These are phyloP conservation scores for Lupinus albus DNA, from an alignment of 306 rosid species.

Conservation along the genomic window DNA sequence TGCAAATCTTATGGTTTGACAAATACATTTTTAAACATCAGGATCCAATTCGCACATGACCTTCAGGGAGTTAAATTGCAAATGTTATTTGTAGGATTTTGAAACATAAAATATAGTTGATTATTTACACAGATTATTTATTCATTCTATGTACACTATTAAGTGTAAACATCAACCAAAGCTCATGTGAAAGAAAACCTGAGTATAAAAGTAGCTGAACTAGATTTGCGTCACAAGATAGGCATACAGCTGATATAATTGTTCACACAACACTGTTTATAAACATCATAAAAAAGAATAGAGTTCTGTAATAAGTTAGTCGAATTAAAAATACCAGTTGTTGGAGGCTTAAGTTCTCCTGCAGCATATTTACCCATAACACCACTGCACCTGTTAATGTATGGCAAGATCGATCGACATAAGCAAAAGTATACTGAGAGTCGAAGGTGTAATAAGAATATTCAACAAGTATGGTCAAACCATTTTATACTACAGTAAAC, in stretches of 20 bases:
- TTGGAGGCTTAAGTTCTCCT: constrained; percentile 95
- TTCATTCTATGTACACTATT: too few species aligned
- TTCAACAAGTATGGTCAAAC: background rate
- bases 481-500: constrained; percentile 14
- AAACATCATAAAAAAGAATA: background rate
- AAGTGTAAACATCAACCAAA: background rate
- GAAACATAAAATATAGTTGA: background rate
- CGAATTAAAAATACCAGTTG: constrained; percentile 57
- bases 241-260: background rate
- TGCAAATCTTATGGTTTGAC: too few species aligned
- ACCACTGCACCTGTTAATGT: constrained; percentile 90
- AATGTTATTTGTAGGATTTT: too few species aligned
- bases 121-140: too few species aligned
- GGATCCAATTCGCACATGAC: too few species aligned
- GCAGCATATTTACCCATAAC: constrained; percentile 99
- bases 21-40: too few species aligned
- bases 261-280: background rate
- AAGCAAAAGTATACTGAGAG: constrained; percentile 1
- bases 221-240: constrained; percentile 5
- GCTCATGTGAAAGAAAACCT: background rate
- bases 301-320: background rate
- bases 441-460: background rate
- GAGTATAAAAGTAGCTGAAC: background rate
- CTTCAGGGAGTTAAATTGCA: background rate
- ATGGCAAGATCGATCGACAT: constrained; percentile 21